Percentiles rank a stretch among this genome's conserved stretches.
phyloP scores from a whole-genome alignment of 139 green algal species.

The Chlorella sp. region DNA sequence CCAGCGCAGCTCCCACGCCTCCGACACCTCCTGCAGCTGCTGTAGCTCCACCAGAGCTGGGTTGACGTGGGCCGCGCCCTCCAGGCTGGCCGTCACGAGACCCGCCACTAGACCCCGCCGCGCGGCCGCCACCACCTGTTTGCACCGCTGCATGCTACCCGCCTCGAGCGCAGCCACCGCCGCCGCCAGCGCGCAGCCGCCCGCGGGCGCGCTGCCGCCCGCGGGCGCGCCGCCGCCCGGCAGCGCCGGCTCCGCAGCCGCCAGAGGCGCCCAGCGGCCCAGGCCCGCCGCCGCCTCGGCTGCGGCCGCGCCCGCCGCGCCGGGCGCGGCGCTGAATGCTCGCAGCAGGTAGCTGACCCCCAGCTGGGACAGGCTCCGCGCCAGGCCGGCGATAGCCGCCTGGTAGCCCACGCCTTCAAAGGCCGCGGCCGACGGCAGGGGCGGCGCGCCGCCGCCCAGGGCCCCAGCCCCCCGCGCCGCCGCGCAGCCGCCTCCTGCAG shows the following conservation, averaged over 20 bases:
- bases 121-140: constrained; percentile 23
- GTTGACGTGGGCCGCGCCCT: constrained; percentile 52
- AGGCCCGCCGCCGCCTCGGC: constrained; percentile 6
- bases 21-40: constrained; percentile 56
- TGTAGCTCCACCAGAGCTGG: constrained; percentile 64
- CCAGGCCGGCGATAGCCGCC: constrained; percentile 19
- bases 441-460: not conserved
- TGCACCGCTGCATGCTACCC: constrained; percentile 40
- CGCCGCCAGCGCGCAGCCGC: constrained; percentile 30
- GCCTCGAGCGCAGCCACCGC: constrained; percentile 41
- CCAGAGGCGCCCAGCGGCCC: constrained; percentile 14
- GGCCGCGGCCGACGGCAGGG: not conserved
- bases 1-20: constrained; percentile 43
- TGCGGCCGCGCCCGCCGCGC: not conserved
- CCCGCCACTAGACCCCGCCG: constrained; percentile 18
- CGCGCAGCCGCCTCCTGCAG: not conserved
- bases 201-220: not conserved
- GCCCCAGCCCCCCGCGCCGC: not conserved
- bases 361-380: constrained; percentile 20
- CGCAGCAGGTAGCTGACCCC: constrained; percentile 8
- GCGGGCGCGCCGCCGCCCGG: not conserved
- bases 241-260: not conserved
- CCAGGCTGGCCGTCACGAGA: constrained; percentile 37
- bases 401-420: constrained; percentile 14
- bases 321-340: not conserved